phyloP scores from a whole-genome alignment of 2,329 filamentous ascomycete species.

The Aspergillus flavus region DNA sequence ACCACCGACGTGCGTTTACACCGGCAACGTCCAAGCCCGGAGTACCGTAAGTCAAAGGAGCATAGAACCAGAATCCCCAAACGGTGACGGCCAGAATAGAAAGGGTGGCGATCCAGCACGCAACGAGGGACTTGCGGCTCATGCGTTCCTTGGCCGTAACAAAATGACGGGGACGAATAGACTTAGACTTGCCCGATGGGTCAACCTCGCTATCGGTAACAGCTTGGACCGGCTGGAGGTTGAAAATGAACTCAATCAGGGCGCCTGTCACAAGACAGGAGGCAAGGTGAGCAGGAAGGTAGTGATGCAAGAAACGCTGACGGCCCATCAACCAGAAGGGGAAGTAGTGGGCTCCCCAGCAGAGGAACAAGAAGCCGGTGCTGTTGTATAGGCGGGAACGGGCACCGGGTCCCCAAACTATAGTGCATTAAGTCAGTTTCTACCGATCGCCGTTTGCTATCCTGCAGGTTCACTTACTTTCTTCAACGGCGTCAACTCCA shows the following conservation, averaged over 20 bases:
- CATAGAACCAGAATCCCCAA: constrained; percentile 88
- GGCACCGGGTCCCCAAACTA: constrained; percentile 65
- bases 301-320: constrained; percentile 97
- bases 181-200: constrained; percentile 44
- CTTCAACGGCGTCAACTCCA: constrained; percentile 89
- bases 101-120: constrained; percentile 75
- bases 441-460: not conserved
- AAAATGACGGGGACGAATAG: constrained; percentile 54
- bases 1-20: constrained; percentile 86
- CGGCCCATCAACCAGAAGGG: constrained; percentile 98
- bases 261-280: constrained; percentile 88
- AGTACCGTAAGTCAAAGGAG: constrained; percentile 92
- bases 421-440: constrained; percentile 3
- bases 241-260: constrained; percentile 94
- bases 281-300: constrained; percentile 90
- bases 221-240: constrained; percentile 67
- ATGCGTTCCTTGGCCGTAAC: constrained; percentile 81
- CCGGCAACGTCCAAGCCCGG: constrained; percentile 80
- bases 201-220: constrained; percentile 50
- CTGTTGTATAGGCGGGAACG: constrained; percentile 96
- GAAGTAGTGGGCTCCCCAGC: constrained; percentile 96
- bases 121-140: constrained; percentile 73
- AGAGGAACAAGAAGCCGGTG: constrained; percentile 97
- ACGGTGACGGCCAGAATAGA: constrained; percentile 70
- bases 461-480: constrained; percentile 66